phyloP scores from a whole-genome alignment of 768 basidiomycete species.

The Gelatoporia subvermispora region DNA sequence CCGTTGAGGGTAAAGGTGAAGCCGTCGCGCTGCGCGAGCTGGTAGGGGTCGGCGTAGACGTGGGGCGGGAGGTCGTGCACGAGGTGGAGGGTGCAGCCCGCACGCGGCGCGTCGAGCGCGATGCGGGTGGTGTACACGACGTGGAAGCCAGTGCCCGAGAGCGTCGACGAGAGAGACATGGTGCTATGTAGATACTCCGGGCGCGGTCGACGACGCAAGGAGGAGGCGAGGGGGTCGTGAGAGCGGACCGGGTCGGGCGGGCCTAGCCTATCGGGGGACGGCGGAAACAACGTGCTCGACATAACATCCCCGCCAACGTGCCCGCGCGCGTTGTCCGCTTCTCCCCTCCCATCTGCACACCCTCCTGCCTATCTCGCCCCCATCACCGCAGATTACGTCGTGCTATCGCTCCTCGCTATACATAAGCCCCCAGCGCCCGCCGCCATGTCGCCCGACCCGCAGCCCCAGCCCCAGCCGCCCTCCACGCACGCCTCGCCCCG shows the following conservation, averaged over 20 bases:
- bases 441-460: slow-evolving; percentile 15
- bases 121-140: slow-evolving; percentile 15
- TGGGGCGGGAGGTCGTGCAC: slow-evolving; percentile 32
- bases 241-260: not conserved
- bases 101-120: not conserved
- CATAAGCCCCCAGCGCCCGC: no score
- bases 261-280: not conserved
- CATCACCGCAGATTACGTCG: not conserved
- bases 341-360: not conserved
- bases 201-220: not conserved
- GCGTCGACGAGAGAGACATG: slow-evolving; percentile 12
- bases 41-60: slow-evolving; percentile 42
- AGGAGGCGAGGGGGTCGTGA: not conserved
- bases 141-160: slow-evolving; percentile 21
- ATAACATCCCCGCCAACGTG: not conserved
- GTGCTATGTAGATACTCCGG: not conserved
- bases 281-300: not conserved
- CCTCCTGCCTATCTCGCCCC: not conserved
- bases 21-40: slow-evolving; percentile 28
- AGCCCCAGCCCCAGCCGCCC: slow-evolving; percentile 8
- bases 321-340: not conserved
- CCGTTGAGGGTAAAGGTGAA: slow-evolving; percentile 33
- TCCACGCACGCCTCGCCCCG: slow-evolving; percentile 7
- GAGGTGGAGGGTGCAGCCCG: slow-evolving; percentile 26
- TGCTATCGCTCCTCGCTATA: not conserved